A percentile compares a stretch with the other conserved stretches of the same genome.
Conservation (phyloP, 106 monocot genomes). For the Phalaenopsis equestris region DNA sequence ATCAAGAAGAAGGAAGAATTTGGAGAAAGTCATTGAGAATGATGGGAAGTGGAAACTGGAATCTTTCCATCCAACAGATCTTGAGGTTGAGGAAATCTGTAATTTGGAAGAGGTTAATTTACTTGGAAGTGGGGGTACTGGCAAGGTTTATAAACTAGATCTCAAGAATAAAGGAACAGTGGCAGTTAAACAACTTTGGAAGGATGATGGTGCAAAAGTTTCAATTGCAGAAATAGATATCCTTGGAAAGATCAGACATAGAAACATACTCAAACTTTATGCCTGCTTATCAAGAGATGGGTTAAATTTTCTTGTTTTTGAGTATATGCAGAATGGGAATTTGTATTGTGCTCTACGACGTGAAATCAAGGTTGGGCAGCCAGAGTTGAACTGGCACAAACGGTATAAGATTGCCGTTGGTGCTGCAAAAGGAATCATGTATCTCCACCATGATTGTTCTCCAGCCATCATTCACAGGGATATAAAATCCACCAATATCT, state of each 20-base stretch:
- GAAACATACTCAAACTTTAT: conserved; percentile 72
- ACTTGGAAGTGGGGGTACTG: conserved; percentile 61
- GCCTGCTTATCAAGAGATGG: conserved; percentile 43
- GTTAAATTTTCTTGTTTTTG: conserved; percentile 50
- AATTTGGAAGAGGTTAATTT: conserved; percentile 53
- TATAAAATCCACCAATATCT: conserved; percentile 70
- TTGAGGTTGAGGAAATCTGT: conserved; percentile 55
- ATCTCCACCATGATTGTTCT: conserved; percentile 80
- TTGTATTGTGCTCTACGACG: conserved; percentile 49
- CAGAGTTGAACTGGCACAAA: conserved; percentile 52
- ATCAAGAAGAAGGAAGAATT: conserved; percentile 11
- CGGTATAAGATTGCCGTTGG: conserved; percentile 73
- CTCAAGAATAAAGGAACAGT: conserved; percentile 41
- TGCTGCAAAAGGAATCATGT: conserved; percentile 73
- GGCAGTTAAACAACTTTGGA: conserved; percentile 68
- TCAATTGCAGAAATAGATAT: conserved; percentile 54
- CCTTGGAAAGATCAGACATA: conserved; percentile 62
- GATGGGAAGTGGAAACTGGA: conserved; percentile 47
- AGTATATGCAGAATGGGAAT: conserved; percentile 75
- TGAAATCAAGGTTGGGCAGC: conserved; percentile 20
- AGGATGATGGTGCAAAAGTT: conserved; percentile 26
- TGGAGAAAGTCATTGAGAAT: conserved; percentile 18
- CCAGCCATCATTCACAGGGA: conserved; percentile 77
- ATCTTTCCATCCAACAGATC: conserved; percentile 46
- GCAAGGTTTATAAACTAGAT: conserved; percentile 57